These are phyloP conservation scores for Persicaria maculosa DNA, from an alignment of 148 eudicot genomes.

Conservation along the genomic window DNA sequence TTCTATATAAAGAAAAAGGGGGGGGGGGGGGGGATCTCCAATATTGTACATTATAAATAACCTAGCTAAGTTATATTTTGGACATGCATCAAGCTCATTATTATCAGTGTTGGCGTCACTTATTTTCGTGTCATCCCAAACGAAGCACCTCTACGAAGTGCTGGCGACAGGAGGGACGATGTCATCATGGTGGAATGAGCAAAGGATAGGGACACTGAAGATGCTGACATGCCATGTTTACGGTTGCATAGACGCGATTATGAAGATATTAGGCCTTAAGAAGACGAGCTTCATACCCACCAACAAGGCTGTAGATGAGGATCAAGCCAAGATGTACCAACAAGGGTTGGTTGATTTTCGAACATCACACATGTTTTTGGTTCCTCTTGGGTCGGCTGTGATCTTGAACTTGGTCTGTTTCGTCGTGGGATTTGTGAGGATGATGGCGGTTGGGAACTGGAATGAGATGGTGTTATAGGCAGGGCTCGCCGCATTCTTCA, in stretches of 20 bases:
- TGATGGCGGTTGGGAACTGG: constrained; percentile 3
- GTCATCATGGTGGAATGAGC: constrained; percentile 32
- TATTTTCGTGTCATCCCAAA: constrained; percentile 28
- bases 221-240: constrained; percentile 27
- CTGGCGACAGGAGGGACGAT: constrained; percentile 19
- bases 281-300: constrained; percentile 46
- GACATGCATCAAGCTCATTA: constrained; percentile 40
- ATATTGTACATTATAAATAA: too few species aligned
- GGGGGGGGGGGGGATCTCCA: too few species aligned
- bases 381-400: constrained; percentile 38
- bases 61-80: not conserved
- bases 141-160: constrained; percentile 30
- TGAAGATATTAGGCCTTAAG: constrained; percentile 33
- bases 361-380: constrained; percentile 33
- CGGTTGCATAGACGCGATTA: constrained; percentile 34
- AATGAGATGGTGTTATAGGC: constrained; percentile 33
- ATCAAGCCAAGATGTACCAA: constrained; percentile 31
- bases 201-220: constrained; percentile 38
- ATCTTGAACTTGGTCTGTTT: constrained; percentile 36
- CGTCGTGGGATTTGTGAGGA: constrained; percentile 32
- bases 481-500: constrained; percentile 27
- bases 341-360: constrained; percentile 49
- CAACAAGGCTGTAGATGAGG: constrained; percentile 45
- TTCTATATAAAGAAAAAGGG: too few species aligned
- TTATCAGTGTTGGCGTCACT: constrained; percentile 26